Conservation (phyloP, 1,284 basidiomycete genomes). For the Ustilago xerochloae region DNA sequence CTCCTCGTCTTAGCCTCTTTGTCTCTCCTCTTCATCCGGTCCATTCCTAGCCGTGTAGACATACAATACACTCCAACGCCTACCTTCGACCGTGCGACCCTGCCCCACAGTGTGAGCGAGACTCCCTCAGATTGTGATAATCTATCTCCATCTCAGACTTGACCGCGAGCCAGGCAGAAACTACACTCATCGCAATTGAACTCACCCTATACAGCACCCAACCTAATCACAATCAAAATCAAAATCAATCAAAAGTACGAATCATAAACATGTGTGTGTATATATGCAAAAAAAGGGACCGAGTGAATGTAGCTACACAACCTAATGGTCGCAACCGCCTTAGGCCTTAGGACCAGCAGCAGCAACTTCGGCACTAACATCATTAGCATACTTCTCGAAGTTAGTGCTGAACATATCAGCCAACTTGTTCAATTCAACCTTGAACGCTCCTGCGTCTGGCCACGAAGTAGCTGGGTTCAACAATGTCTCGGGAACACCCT, state of each 20-base stretch:
- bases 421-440: conserved; percentile 65
- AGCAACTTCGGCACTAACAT: conserved; percentile 61
- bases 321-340: not conserved
- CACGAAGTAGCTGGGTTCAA: conserved; percentile 63
- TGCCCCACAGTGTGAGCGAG: no score
- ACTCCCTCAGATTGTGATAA: no score
- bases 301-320: not conserved
- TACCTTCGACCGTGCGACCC: no score
- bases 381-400: conserved; percentile 65
- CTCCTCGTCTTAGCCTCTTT: not conserved
- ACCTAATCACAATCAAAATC: not conserved
- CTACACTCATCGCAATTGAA: not conserved
- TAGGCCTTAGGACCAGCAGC: conserved; percentile 58
- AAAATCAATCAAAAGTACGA: not conserved
- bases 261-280: conserved; percentile 6
- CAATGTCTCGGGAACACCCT: conserved; percentile 58
- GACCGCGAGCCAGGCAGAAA: no score
- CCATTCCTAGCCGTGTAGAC: no score
- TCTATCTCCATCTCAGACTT: no score
- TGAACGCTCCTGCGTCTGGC: conserved; percentile 60
- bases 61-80: no score
- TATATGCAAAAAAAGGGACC: conserved; percentile 3
- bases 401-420: conserved; percentile 67
- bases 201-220: not conserved
- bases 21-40: not conserved